Percentiles rank a stretch among this genome's conserved stretches.
Evolutionary conservation across 768 basidiomycete genomes (phyloP).

Genomic region (Podaxis pistillaris): DNA sequence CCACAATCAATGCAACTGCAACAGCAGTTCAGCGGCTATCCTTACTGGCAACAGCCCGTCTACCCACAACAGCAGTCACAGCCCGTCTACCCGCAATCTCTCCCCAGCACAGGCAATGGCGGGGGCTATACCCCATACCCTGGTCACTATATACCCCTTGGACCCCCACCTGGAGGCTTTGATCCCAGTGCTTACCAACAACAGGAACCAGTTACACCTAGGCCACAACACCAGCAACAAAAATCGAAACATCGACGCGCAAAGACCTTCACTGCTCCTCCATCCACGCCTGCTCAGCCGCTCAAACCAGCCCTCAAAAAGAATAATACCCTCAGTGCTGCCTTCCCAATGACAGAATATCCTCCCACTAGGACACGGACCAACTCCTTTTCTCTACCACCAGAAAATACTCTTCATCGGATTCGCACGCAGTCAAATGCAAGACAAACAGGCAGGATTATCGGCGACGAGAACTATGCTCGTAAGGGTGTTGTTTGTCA

Average conservation of each 20-base stretch:
- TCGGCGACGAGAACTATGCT: conserved; percentile 6
- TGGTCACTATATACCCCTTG: conserved; percentile 12
- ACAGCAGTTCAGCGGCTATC: conserved; percentile 38
- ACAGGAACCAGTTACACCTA: conserved; percentile 3
- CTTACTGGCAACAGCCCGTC: conserved; percentile 43
- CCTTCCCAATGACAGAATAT: conserved; percentile 10
- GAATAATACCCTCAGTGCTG: conserved; percentile 1
- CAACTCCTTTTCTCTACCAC: conserved; percentile 14
- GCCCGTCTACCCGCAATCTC: conserved; percentile 29
- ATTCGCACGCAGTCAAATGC: conserved; percentile 17
- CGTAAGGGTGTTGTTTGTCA: conserved; percentile 1
- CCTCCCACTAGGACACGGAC: conserved; percentile 10
- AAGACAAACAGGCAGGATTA: conserved; percentile 4
- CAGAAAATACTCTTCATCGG: conserved; percentile 12
- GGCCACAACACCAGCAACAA: neutral
- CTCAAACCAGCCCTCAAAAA: conserved; percentile 18
- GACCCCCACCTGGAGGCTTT: conserved; percentile 23
- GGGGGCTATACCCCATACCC: conserved; percentile 12
- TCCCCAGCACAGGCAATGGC: conserved; percentile 17
- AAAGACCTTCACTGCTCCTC: conserved; percentile 8
- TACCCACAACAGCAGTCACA: conserved; percentile 38
- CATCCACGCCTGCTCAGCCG: conserved; percentile 11
- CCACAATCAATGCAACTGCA: conserved; percentile 31
- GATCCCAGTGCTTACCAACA: conserved; percentile 29
- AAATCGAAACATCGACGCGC: conserved; percentile 13